Conservation (phyloP, 2,329 filamentous ascomycete genomes). For the Fusarium devonianum region DNA sequence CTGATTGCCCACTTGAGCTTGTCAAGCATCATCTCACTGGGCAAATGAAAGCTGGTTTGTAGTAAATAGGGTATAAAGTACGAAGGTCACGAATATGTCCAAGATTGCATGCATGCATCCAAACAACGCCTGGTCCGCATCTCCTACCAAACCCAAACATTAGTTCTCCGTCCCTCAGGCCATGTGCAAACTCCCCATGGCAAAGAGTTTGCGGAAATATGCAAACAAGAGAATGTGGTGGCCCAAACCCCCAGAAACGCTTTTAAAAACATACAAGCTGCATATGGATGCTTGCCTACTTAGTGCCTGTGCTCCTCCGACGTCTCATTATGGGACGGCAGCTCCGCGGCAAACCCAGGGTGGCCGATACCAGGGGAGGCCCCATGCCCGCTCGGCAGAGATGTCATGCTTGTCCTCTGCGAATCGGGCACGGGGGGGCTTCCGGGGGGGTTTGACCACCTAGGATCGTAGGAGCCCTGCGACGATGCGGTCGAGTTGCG, state of each 20-base stretch:
- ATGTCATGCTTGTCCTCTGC: slow-evolving; percentile 40
- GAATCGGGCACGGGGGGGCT: slow-evolving; percentile 35
- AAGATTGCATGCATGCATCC: slow-evolving; percentile 3
- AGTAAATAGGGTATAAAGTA: slow-evolving; percentile 9
- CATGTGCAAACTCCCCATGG: background rate
- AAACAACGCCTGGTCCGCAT: background rate
- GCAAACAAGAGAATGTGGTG: too few relatives aligned
- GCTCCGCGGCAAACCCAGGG: slow-evolving; percentile 52
- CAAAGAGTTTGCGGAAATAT: background rate
- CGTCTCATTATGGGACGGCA: slow-evolving; percentile 58
- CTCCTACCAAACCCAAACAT: background rate
- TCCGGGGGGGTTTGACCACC: slow-evolving; percentile 52
- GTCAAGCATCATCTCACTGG: background rate
- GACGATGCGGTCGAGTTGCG: slow-evolving; percentile 38
- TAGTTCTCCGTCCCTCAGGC: background rate
- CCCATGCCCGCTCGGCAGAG: slow-evolving; percentile 42
- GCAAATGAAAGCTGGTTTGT: background rate
- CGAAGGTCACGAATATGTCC: background rate
- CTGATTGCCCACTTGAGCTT: background rate
- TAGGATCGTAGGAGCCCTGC: slow-evolving; percentile 40
- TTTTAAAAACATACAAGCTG: slow-evolving; percentile 2
- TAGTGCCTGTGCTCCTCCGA: slow-evolving; percentile 51
- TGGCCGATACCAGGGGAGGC: slow-evolving; percentile 52
- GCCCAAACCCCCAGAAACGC: background rate
- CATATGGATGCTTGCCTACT: background rate